Conservation (phyloP, 805 yeast genomes). For the Brettanomyces nanus region DNA sequence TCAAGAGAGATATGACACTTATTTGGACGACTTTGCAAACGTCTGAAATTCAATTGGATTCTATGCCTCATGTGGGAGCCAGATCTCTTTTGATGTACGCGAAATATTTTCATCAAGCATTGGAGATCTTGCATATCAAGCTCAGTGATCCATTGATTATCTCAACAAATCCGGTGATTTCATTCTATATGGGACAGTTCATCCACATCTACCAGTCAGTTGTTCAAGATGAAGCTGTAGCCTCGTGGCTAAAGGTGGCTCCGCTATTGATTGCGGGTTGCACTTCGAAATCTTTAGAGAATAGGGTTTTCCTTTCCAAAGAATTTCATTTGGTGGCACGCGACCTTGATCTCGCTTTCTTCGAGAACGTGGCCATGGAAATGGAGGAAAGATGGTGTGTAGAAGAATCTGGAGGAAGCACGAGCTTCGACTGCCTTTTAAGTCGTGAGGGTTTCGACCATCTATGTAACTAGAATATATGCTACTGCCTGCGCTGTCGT, state of each 20-base stretch:
- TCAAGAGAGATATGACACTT: slow-evolving; percentile 19
- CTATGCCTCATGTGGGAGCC: neutral
- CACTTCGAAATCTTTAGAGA: slow-evolving; percentile 15
- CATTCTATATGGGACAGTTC: slow-evolving; percentile 21
- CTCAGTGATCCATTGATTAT: slow-evolving; percentile 13
- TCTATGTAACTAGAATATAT: too few species aligned
- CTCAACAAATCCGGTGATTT: slow-evolving; percentile 17
- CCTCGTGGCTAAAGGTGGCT: slow-evolving; percentile 8
- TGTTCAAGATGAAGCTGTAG: slow-evolving; percentile 1
- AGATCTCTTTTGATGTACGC: slow-evolving; percentile 11
- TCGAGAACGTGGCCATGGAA: slow-evolving; percentile 11
- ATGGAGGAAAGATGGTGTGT: slow-evolving; percentile 24
- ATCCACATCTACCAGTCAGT: slow-evolving; percentile 9
- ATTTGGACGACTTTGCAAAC: slow-evolving; percentile 25
- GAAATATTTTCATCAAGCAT: slow-evolving; percentile 18
- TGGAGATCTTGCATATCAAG: slow-evolving; percentile 21
- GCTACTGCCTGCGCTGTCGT: too few species aligned
- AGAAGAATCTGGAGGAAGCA: slow-evolving; percentile 13
- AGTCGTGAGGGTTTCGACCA: slow-evolving; percentile 11
- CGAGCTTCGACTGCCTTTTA: slow-evolving; percentile 14
- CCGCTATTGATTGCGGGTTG: slow-evolving; percentile 25
- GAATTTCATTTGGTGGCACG: slow-evolving; percentile 15
- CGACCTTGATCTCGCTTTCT: slow-evolving; percentile 8
- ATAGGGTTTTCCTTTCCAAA: slow-evolving; percentile 21
- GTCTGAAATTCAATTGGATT: slow-evolving; percentile 20